Evolutionary conservation across 345 rosid species (phyloP).

Genomic region (Crucihimalaya himalaica): DNA sequence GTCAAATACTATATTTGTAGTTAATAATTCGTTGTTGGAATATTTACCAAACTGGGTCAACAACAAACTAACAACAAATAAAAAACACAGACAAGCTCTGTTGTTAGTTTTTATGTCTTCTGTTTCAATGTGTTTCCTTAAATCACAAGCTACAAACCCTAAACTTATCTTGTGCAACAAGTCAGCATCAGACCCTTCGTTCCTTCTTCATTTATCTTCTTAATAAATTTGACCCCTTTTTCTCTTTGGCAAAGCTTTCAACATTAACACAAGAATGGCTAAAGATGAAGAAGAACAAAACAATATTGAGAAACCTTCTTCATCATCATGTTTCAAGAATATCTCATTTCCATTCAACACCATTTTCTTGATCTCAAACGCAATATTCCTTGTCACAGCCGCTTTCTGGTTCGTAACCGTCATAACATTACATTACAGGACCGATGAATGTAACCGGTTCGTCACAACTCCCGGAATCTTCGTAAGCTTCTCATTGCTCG

Average conservation of each 20-base stretch:
- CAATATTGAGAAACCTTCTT: not conserved
- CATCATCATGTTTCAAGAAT: not conserved
- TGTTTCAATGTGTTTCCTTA: constrained; percentile 24
- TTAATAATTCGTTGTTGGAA: not conserved
- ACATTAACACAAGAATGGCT: constrained; percentile 11
- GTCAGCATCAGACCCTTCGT: not conserved
- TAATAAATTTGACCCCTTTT: not conserved
- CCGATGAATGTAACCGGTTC: constrained; percentile 29
- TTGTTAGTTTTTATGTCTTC: constrained; percentile 2
- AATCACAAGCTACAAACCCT: constrained; percentile 31
- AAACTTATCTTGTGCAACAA: constrained; percentile 13
- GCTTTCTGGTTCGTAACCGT: constrained; percentile 31
- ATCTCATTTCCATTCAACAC: constrained; percentile 37
- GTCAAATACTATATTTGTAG: not conserved
- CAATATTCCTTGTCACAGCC: constrained; percentile 29
- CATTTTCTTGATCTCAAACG: constrained; percentile 31
- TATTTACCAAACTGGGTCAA: constrained; percentile 14
- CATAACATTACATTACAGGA: constrained; percentile 28
- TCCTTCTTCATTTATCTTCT: not conserved
- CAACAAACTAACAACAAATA: constrained; percentile 19
- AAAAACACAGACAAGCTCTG: constrained; percentile 9
- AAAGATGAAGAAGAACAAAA: constrained; percentile 28
- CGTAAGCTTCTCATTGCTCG: constrained; percentile 35
- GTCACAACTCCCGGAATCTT: constrained; percentile 33
- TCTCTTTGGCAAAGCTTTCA: not conserved